Evolutionary conservation across 2,329 filamentous ascomycete genomes (phyloP).

Genomic region (Botryotinia calthae): DNA sequence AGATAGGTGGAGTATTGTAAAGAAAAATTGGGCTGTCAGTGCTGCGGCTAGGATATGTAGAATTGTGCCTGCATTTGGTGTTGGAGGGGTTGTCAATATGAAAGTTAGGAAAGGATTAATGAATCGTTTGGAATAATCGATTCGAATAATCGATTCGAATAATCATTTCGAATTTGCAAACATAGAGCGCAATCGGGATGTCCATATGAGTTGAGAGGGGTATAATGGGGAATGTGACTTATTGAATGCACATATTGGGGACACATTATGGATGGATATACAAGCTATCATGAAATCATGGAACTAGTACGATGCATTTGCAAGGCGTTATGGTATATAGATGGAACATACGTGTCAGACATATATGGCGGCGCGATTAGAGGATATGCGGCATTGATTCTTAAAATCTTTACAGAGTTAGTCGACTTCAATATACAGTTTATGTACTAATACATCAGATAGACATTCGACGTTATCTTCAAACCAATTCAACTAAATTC

Average conservation of each 20-base stretch:
- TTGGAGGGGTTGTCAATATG: conserved; percentile 82
- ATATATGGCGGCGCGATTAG: conserved; percentile 6
- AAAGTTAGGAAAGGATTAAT: conserved; percentile 68
- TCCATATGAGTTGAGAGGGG: neutral
- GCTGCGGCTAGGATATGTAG: conserved; percentile 73
- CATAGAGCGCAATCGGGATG: neutral
- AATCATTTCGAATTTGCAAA: neutral
- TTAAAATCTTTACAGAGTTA: neutral
- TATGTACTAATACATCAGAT: conserved; percentile 1
- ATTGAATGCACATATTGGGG: neutral
- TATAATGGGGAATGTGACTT: neutral
- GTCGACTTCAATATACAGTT: conserved; percentile 3
- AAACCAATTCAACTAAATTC: neutral
- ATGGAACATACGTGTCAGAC: conserved; percentile 3
- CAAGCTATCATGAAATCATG: conserved; percentile 1
- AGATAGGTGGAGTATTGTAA: conserved; percentile 66
- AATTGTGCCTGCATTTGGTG: conserved; percentile 84
- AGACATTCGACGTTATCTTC: neutral
- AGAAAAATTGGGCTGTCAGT: conserved; percentile 73
- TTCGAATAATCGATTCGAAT: conserved; percentile 24
- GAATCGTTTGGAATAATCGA: conserved; percentile 25
- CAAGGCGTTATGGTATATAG: conserved; percentile 14
- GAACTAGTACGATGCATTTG: neutral
- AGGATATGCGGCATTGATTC: neutral
- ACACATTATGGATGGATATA: conserved; percentile 5